phyloP scores from a whole-genome alignment of 768 basidiomycete species.

The Auricularia auricula-judae region DNA sequence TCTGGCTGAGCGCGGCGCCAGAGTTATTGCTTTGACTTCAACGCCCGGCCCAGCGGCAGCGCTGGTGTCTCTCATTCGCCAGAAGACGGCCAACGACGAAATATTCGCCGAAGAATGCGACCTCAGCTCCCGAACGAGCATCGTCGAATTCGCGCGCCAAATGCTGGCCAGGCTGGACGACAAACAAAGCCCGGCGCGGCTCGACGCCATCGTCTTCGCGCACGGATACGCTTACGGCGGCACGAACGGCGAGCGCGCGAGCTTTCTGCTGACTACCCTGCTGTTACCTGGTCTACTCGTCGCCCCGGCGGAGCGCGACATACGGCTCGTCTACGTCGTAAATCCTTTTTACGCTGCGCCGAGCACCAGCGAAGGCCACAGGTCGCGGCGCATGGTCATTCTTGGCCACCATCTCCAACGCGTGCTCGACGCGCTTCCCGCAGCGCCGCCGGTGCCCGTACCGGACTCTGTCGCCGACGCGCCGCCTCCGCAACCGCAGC shows the following conservation, averaged over 20 bases:
- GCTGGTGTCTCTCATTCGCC: constrained; percentile 55
- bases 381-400: not conserved
- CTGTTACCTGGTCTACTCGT: constrained; percentile 72
- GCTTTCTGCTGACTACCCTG: constrained; percentile 69
- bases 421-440: constrained; percentile 14
- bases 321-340: constrained; percentile 77
- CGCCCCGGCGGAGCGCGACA: constrained; percentile 78
- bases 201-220: constrained; percentile 71
- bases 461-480: constrained; percentile 21
- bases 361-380: constrained; percentile 17
- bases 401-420: constrained; percentile 4
- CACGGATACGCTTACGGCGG: constrained; percentile 63
- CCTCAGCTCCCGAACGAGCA: constrained; percentile 49
- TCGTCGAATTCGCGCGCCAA: constrained; percentile 48
- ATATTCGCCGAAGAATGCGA: constrained; percentile 77
- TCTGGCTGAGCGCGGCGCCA: constrained; percentile 66
- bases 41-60: constrained; percentile 39
- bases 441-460: constrained; percentile 15
- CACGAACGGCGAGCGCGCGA: constrained; percentile 46
- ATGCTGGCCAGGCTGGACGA: constrained; percentile 43
- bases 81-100: constrained; percentile 59
- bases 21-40: constrained; percentile 62
- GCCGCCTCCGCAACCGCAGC: constrained; percentile 21
- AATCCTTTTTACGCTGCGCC: constrained; percentile 82
- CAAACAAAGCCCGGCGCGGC: constrained; percentile 42